Percentiles rank a stretch among this genome's conserved stretches.
Conservation (phyloP, 1,284 basidiomycete species). For the Malassezia brasiliensis region DNA sequence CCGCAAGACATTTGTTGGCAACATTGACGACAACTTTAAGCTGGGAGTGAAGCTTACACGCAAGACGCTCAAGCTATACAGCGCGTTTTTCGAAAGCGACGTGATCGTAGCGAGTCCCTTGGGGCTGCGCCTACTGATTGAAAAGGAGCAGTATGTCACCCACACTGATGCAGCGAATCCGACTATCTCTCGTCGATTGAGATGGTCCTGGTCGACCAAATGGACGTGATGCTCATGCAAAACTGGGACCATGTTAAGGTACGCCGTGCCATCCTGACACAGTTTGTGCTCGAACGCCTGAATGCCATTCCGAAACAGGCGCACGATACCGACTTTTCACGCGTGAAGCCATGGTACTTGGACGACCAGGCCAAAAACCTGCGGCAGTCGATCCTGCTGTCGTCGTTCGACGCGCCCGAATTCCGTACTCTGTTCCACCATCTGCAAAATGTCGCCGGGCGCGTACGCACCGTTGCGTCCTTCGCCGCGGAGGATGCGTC, state of each 20-base stretch:
- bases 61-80: slow-evolving; percentile 76
- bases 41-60: slow-evolving; percentile 84
- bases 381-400: slow-evolving; percentile 79
- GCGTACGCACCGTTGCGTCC: slow-evolving; percentile 50
- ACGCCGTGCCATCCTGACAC: slow-evolving; percentile 21
- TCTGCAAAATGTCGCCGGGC: slow-evolving; percentile 76
- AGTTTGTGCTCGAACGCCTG: slow-evolving; percentile 76
- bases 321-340: slow-evolving; percentile 86
- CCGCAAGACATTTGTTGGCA: slow-evolving; percentile 87
- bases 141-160: slow-evolving; percentile 60
- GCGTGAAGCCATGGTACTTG: slow-evolving; percentile 94
- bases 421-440: slow-evolving; percentile 67
- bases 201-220: slow-evolving; percentile 80
- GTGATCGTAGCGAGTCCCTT: slow-evolving; percentile 86
- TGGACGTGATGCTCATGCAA: slow-evolving; percentile 91
- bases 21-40: slow-evolving; percentile 89
- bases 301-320: slow-evolving; percentile 85
- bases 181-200: slow-evolving; percentile 93
- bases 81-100: slow-evolving; percentile 82
- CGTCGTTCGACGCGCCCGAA: slow-evolving; percentile 81
- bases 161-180: slow-evolving; percentile 55
- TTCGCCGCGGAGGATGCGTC: slow-evolving; percentile 12
- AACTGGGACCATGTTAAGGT: slow-evolving; percentile 98
- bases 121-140: slow-evolving; percentile 79
- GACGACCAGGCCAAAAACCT: slow-evolving; percentile 70